These are phyloP conservation scores for Metschnikowia corniflorae DNA, from an alignment of 805 yeast genomes.

Conservation along the genomic window DNA sequence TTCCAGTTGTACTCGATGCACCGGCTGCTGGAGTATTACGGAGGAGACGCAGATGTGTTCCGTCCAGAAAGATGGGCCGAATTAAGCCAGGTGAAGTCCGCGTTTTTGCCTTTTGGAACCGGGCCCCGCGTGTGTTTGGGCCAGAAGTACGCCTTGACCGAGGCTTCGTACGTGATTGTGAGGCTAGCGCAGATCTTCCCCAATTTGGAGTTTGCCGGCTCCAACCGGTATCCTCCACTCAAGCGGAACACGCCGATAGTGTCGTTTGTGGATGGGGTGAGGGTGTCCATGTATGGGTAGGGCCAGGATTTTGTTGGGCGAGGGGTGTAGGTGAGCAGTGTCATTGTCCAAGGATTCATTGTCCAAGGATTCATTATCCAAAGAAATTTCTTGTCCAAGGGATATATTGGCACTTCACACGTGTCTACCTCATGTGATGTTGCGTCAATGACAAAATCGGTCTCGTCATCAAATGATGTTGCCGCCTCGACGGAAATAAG, in stretches of 20 bases:
- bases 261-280: conserved; percentile 13
- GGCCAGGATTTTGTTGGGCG: no score
- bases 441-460: no score
- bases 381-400: no score
- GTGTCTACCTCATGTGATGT: no score
- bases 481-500: no score
- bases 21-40: conserved; percentile 10
- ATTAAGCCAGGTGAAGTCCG: conserved; percentile 11
- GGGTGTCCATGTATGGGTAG: conserved; percentile 2
- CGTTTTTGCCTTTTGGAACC: conserved; percentile 14
- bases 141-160: conserved; percentile 17
- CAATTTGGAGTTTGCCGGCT: conserved; percentile 1
- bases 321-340: no score
- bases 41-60: conserved; percentile 13
- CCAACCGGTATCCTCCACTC: conserved; percentile 8
- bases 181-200: conserved; percentile 11
- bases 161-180: conserved; percentile 14
- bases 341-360: no score
- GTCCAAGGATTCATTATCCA: no score
- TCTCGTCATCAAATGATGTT: no score
- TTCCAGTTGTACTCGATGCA: conserved; percentile 14
- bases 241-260: conserved; percentile 7
- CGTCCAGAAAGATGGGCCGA: conserved; percentile 17
- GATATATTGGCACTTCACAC: no score
- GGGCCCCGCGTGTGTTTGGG: conserved; percentile 18